Percentiles rank a stretch among this genome's conserved stretches.
Conservation (phyloP, 139 green algal genomes). For the Chlamydomonas sp. region DNA sequence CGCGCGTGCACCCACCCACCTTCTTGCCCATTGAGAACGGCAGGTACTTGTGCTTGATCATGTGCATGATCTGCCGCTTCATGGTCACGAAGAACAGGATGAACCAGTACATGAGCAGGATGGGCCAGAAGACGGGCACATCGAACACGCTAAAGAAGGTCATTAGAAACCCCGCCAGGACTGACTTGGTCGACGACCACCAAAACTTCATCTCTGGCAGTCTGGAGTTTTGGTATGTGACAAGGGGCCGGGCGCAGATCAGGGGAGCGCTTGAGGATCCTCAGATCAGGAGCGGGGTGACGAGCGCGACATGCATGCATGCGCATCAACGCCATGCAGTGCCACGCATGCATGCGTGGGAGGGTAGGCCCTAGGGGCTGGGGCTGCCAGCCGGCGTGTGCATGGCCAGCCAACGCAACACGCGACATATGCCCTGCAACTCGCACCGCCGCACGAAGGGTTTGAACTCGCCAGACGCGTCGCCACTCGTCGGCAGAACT, state of each 20-base stretch:
- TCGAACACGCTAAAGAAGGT: constrained; percentile 95
- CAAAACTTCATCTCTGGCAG: constrained; percentile 99
- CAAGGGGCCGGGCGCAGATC: too few species aligned
- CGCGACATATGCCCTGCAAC: too few species aligned
- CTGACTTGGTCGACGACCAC: constrained; percentile 71
- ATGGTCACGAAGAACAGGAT: constrained; percentile 95
- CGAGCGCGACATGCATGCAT: too few species aligned
- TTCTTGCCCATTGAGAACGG: constrained; percentile 40
- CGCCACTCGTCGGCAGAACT: constrained; percentile 79
- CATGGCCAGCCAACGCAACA: too few species aligned
- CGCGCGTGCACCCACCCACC: too few species aligned
- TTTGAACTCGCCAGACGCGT: constrained; percentile 86
- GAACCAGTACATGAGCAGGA: constrained; percentile 93
- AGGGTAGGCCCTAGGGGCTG: too few species aligned
- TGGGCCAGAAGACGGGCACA: constrained; percentile 99
- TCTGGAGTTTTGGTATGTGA: too few species aligned
- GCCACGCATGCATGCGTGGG: too few species aligned
- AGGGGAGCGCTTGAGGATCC: too few species aligned
- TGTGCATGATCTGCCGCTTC: constrained; percentile 97
- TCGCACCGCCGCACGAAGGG: constrained; percentile 93
- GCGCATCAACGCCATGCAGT: too few species aligned
- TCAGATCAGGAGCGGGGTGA: too few species aligned
- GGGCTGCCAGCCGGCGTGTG: too few species aligned
- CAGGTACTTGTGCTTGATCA: constrained; percentile 65
- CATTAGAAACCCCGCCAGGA: constrained; percentile 75